Evolutionary conservation across 2,329 filamentous ascomycete genomes (phyloP).

Genomic region (Pseudogymnoascus sp.): DNA sequence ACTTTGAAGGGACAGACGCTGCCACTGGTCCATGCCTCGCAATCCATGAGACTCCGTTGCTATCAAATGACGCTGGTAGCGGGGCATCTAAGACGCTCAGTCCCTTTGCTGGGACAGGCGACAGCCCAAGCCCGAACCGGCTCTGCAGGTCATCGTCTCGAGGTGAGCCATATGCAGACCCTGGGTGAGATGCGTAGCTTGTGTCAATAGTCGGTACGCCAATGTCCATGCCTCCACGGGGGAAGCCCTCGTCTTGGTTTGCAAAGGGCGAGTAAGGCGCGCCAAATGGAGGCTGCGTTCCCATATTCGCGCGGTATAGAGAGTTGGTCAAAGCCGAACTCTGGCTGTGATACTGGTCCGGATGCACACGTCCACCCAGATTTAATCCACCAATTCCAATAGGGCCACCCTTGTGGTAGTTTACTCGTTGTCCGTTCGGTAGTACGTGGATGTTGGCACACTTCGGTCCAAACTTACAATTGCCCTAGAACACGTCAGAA

Average conservation of each 20-base stretch:
- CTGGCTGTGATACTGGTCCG: conserved; percentile 55
- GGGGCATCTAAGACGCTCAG: conserved; percentile 91
- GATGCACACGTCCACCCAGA: conserved; percentile 61
- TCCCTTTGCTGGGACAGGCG: conserved; percentile 61
- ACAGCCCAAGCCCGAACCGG: conserved; percentile 64
- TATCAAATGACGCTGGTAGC: conserved; percentile 90
- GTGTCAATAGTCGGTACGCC: conserved; percentile 45
- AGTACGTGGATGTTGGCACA: conserved; percentile 95
- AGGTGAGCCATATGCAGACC: conserved; percentile 72
- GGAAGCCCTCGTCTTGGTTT: conserved; percentile 48
- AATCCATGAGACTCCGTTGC: conserved; percentile 86
- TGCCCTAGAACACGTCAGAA: conserved; percentile 53
- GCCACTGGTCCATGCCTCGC: conserved; percentile 86
- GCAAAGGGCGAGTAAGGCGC: conserved; percentile 33
- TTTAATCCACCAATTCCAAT: conserved; percentile 44
- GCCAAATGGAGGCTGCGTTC: conserved; percentile 28
- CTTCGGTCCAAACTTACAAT: conserved; percentile 98
- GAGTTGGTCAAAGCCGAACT: conserved; percentile 69
- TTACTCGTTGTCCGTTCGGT: conserved; percentile 86
- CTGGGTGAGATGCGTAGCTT: conserved; percentile 41
- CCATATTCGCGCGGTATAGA: conserved; percentile 54
- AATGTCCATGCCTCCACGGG: conserved; percentile 37
- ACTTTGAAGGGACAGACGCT: conserved; percentile 85
- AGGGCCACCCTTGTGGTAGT: conserved; percentile 64
- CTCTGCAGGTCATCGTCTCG: conserved; percentile 57